phyloP scores from a whole-genome alignment of 2,329 filamentous ascomycete species.

The Diaporthe velutina region DNA sequence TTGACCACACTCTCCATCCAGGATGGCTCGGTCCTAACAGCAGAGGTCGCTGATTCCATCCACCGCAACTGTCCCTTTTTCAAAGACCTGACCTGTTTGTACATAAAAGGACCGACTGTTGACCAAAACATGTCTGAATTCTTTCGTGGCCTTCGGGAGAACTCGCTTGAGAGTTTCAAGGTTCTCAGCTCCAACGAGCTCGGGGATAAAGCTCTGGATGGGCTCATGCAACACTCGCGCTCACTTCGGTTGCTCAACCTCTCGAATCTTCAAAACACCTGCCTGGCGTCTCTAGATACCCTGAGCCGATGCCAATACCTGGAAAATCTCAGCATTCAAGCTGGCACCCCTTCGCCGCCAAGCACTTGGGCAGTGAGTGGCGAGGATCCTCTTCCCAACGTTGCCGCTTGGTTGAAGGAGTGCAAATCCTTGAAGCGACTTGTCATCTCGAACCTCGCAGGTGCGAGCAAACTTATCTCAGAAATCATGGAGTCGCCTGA shows the following conservation, averaged over 20 bases:
- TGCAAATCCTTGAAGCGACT: slow-evolving; percentile 64
- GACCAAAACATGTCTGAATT: slow-evolving; percentile 72
- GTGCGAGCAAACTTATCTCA: slow-evolving; percentile 64
- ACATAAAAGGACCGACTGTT: slow-evolving; percentile 56
- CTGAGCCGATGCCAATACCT: slow-evolving; percentile 51
- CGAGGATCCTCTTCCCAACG: slow-evolving; percentile 45
- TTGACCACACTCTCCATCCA: slow-evolving; percentile 71
- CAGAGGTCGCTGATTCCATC: slow-evolving; percentile 67
- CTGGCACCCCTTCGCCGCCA: slow-evolving; percentile 38
- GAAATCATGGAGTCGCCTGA: slow-evolving; percentile 56
- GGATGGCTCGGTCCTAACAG: slow-evolving; percentile 70
- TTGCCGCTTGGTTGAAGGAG: slow-evolving; percentile 49
- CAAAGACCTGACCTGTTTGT: slow-evolving; percentile 69
- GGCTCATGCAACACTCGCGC: slow-evolving; percentile 59
- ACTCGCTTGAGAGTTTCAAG: slow-evolving; percentile 70
- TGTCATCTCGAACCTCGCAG: slow-evolving; percentile 62
- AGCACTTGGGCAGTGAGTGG: slow-evolving; percentile 42
- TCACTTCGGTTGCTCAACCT: slow-evolving; percentile 52
- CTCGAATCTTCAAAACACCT: slow-evolving; percentile 46
- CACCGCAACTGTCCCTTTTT: slow-evolving; percentile 71
- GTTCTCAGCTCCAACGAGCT: slow-evolving; percentile 69
- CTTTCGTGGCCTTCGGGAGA: slow-evolving; percentile 65
- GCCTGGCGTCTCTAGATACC: slow-evolving; percentile 47
- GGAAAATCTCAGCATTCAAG: slow-evolving; percentile 51
- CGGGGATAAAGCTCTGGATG: slow-evolving; percentile 66